phyloP scores from a whole-genome alignment of 306 rosid genomes.

The Neltuma alba region DNA sequence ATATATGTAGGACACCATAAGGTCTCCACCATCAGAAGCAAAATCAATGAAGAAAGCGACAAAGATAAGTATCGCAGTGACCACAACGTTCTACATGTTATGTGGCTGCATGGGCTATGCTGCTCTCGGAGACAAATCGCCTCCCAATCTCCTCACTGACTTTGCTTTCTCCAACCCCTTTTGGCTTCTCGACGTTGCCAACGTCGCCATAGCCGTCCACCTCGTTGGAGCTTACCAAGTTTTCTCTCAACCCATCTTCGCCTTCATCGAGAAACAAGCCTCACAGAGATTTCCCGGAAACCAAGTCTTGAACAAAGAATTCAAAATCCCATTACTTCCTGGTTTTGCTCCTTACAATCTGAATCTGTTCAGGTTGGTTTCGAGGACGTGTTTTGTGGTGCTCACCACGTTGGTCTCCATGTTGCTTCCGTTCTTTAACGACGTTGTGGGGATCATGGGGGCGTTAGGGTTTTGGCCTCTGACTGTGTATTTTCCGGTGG shows the following conservation, averaged over 20 bases:
- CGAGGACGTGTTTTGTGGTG: conserved; percentile 68
- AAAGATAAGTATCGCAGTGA: conserved; percentile 48
- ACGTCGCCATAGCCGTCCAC: conserved; percentile 67
- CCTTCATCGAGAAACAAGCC: conserved; percentile 55
- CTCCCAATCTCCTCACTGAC: conserved; percentile 76
- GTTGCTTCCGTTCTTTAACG: conserved; percentile 82
- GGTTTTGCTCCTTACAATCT: conserved; percentile 40
- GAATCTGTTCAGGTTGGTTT: conserved; percentile 58
- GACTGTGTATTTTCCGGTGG: conserved; percentile 56
- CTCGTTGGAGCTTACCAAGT: conserved; percentile 87
- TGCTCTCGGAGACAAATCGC: conserved; percentile 69
- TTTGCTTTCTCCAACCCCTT: conserved; percentile 65
- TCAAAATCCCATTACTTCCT: conserved; percentile 46
- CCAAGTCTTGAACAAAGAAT: conserved; percentile 15
- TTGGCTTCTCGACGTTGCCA: conserved; percentile 76
- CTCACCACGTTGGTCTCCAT: conserved; percentile 64
- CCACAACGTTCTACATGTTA: conserved; percentile 64
- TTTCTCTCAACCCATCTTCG: conserved; percentile 69
- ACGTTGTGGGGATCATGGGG: conserved; percentile 67
- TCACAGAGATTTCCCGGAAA: conserved; percentile 44
- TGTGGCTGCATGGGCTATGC: conserved; percentile 82
- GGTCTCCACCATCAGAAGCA: conserved; percentile 72
- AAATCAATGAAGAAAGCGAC: conserved; percentile 74
- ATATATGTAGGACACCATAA: conserved; percentile 59
- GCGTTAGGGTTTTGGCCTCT: conserved; percentile 90